Base-by-base conservation (phyloP, 2,329 filamentous ascomycete genomes). In the Aspergillus sp. region DNA sequence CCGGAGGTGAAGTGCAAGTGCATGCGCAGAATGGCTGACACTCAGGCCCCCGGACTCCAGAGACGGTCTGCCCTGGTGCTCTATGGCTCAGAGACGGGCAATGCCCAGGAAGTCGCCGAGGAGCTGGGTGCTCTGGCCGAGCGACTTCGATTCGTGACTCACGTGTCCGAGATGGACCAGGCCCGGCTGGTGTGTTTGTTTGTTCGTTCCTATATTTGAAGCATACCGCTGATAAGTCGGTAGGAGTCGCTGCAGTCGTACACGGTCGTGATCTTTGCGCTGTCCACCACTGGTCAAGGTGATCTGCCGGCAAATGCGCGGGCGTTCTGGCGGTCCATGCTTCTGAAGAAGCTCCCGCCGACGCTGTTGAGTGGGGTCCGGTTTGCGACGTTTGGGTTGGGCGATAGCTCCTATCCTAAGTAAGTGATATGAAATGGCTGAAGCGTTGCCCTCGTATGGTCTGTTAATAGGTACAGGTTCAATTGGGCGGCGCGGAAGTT, bases 61-160 rank as follows among this genome's bases (percentile, higher is more conserved):
- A 63, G 45, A 40, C 58, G 81, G 61, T 81, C 76, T 40, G 84
- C 81, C 47, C 82, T 96, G 60, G 80, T 99, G 53, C 81, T 96
- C 31, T 99, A 96, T 74, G 94, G 91, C 50, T 95, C 93, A 36
- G 94, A 99, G 76, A 97, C 92, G 19, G 94, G 94, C 52, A 97
- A 94, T 67, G 88, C 91, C 50, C 89, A 96, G 72, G 93, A 97
- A 72, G 84, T 93, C 58, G 93, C 94, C 17, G 86, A 91, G 64
- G 91, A 97, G 69, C 77, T 97, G 56, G 89, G 87, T 36, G 80
- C 86, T 38, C 73, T 89, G 58, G 82, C 85, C 32, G 86, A 93
- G 73, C 82, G 93, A 29, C 76, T 97, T 53, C 89, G 86, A 64
- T 97, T 97, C 71, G 73, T 81, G 57, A 89, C 87, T 19, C 80